Percentiles rank a stretch among this genome's conserved stretches.
Conservation (phyloP, 2,329 filamentous ascomycete species). For the Ceratocystis huliohia region DNA sequence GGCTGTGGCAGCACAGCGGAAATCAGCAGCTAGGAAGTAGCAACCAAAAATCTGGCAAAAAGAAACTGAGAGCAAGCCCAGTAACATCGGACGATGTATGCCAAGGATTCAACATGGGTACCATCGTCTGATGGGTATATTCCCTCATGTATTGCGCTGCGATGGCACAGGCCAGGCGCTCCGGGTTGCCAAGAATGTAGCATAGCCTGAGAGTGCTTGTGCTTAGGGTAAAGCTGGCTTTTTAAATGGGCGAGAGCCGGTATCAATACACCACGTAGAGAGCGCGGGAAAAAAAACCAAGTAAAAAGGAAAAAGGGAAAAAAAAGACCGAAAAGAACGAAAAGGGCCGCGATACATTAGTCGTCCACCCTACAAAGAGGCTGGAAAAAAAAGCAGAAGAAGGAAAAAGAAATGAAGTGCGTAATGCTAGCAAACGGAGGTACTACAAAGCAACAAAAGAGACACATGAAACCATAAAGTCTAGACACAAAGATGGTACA, state of each 20-base stretch:
- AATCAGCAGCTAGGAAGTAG: background rate
- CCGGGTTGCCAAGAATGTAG: background rate
- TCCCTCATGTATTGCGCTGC: background rate
- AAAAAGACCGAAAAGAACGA: background rate
- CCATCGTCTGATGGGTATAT: conserved; percentile 10
- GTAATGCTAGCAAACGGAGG: conserved; percentile 4
- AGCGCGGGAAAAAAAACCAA: background rate
- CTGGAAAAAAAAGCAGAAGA: background rate
- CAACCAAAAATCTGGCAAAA: background rate
- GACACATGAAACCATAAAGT: conserved; percentile 14
- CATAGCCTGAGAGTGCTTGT: background rate
- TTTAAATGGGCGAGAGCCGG: conserved; percentile 4
- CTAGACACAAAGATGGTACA: conserved; percentile 5
- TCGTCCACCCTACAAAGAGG: background rate
- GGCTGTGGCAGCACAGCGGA: background rate
- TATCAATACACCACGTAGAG: background rate
- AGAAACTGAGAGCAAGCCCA: background rate
- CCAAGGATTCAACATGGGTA: background rate
- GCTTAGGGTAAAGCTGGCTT: background rate
- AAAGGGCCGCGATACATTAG: background rate
- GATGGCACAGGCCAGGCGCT: conserved; percentile 7
- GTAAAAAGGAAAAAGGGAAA: background rate
- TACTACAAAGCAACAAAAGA: conserved; percentile 7
- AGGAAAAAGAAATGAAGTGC: conserved; percentile 3
- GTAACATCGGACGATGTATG: conserved; percentile 1